Evolutionary conservation across 441 rosid species (phyloP).

Genomic region (Hura crepitans): DNA sequence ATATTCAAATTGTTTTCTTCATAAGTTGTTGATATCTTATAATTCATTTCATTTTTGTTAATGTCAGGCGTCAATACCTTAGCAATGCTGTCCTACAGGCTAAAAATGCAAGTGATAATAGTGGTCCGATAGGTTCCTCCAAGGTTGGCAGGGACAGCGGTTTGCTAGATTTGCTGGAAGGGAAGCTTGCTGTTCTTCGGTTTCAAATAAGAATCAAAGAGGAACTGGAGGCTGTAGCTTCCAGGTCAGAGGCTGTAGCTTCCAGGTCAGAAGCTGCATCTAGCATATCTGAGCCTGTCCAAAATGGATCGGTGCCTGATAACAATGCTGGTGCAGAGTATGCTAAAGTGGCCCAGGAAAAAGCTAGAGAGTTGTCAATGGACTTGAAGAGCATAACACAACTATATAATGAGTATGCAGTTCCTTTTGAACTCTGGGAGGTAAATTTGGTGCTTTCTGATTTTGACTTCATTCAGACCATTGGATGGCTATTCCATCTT

Average conservation of each 20-base stretch:
- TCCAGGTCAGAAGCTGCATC: constrained; percentile 48
- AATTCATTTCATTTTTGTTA: constrained; percentile 29
- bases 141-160: constrained; percentile 59
- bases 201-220: constrained; percentile 90
- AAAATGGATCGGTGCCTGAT: constrained; percentile 42
- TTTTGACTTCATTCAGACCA: constrained; percentile 7
- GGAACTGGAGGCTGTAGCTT: constrained; percentile 67
- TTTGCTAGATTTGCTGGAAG: constrained; percentile 91
- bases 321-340: constrained; percentile 38
- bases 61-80: constrained; percentile 74
- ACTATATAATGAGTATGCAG: constrained; percentile 92
- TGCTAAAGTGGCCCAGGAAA: constrained; percentile 60
- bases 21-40: constrained; percentile 19
- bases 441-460: constrained; percentile 33
- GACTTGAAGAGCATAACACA: constrained; percentile 92
- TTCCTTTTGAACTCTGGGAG: constrained; percentile 98
- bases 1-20: background rate
- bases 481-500: constrained; percentile 3
- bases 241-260: constrained; percentile 46
- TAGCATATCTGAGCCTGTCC: constrained; percentile 49
- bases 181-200: constrained; percentile 84
- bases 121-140: constrained; percentile 40
- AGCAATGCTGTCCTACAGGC: constrained; percentile 96
- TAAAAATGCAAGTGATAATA: constrained; percentile 71
- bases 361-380: constrained; percentile 79